Percentiles rank a stretch among this genome's conserved stretches.
These are phyloP conservation scores for Eucalyptus curtisii DNA, from an alignment of 345 rosid genomes.

Conservation along the genomic window DNA sequence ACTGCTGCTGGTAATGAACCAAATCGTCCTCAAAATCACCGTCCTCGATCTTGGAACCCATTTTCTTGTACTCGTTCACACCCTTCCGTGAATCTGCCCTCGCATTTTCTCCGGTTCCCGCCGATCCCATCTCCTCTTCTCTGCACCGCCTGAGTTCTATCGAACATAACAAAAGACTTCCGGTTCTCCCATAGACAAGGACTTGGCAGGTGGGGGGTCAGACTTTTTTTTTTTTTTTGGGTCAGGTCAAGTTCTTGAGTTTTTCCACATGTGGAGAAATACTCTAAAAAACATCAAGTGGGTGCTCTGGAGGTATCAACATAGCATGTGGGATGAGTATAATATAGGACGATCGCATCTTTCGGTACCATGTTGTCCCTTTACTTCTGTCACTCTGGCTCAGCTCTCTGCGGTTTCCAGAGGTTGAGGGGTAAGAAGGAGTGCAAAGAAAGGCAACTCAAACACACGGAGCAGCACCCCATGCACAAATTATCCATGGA, in stretches of 20 bases:
- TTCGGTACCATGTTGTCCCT: not conserved
- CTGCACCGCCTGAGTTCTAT: not conserved
- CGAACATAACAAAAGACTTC: not conserved
- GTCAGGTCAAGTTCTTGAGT: not conserved
- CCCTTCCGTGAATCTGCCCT: conserved; percentile 25
- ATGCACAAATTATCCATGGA: not conserved
- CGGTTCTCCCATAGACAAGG: not conserved
- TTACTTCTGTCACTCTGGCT: not conserved
- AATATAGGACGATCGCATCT: not conserved
- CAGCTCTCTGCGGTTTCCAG: not conserved
- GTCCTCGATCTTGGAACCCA: conserved; percentile 39
- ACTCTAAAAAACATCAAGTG: not conserved
- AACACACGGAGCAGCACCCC: not conserved
- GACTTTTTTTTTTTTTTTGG: not conserved
- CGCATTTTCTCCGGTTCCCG: conserved; percentile 42
- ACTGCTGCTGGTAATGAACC: conserved; percentile 6
- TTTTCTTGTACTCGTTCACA: conserved; percentile 62
- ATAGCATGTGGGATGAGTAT: not conserved
- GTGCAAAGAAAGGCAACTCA: not conserved
- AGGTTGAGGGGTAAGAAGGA: not conserved
- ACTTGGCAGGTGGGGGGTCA: not conserved
- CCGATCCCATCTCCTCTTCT: conserved; percentile 16
- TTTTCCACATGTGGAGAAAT: not conserved
- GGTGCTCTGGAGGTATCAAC: not conserved
- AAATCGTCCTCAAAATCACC: conserved; percentile 11